Evolutionary conservation across 2,329 filamentous ascomycete genomes (phyloP), one percentile per base, ranked within the genome.

Genomic region (Paracamarosporium sp.): DNA sequence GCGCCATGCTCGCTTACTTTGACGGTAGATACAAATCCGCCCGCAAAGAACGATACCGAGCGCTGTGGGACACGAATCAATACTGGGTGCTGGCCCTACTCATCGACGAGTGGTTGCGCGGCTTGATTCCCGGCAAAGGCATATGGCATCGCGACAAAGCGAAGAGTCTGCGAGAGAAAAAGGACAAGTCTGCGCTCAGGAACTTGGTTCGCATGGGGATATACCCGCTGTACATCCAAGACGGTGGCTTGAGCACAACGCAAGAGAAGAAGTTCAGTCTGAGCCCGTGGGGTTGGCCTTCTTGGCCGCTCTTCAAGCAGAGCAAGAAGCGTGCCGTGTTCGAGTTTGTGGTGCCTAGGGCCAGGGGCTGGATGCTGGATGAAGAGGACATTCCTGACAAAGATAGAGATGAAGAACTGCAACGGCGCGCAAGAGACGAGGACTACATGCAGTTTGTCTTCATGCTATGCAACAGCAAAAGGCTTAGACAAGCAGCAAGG

Each of bases 291-390:
- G 30, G 33, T 4, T 9, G 36, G 17, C n/a, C 6, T 25, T 22
- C 20, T 25, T 24, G 22, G 20, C 41, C 51, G 17, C 4, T 27
- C 17, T 60, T 46, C 12, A 41, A 51, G n/a, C 60, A 64, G 33
- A 56, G 52, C 12, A 68, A 65, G 31, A 48, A 35, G n/a, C 50
- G 66, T 1, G 64, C 62, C 0, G 61, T 44, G 30, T 62, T 68
- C 28, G 61, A 62, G 5, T 67, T 70, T 27, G 3, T 60, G 15
- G 33, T 70, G 5, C 64, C 65, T 9, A 43, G 53, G 31, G 57
- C 50, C 0, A 17, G 57, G 22, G 30, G 57, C 6, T 43, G 47
- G 47, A 40, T 13, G 8, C 5, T 38, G 9, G 24, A 40, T 9
- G 33, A 31, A 1, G 4, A 17, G 7, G 2, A 41, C 22, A 1